Percentiles rank a stretch among this genome's conserved stretches.
phyloP scores from a whole-genome alignment of 2,329 filamentous ascomycete species.

The Penicillium hesseltinei region DNA sequence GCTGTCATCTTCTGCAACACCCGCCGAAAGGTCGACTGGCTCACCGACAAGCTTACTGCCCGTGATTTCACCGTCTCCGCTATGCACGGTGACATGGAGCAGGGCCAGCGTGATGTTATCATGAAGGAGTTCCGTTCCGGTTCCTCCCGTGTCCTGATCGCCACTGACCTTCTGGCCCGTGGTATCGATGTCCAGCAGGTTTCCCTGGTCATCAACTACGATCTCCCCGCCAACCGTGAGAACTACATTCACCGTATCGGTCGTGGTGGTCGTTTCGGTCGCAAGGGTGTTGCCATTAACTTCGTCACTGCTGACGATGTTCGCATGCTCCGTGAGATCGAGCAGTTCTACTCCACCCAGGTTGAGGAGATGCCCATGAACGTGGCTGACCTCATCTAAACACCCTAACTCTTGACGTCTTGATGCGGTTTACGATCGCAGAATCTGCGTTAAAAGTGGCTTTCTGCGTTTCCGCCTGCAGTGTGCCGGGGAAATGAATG shows the following conservation, averaged over 20 bases:
- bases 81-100: conserved; percentile 99
- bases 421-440: conserved; percentile 41
- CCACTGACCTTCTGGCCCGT: conserved; percentile 95
- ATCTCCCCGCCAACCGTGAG: conserved; percentile 95
- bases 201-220: conserved; percentile 97
- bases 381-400: conserved; percentile 58
- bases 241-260: conserved; percentile 99
- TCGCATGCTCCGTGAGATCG: conserved; percentile 93
- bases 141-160: conserved; percentile 93
- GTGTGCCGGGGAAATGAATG: conserved; percentile 13
- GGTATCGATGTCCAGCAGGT: conserved; percentile 99
- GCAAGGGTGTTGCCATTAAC: conserved; percentile 99
- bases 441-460: conserved; percentile 42
- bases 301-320: conserved; percentile 99
- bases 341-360: conserved; percentile 93
- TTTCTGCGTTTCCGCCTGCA: conserved; percentile 37
- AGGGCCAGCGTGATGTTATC: conserved; percentile 96
- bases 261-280: conserved; percentile 88
- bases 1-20: conserved; percentile 99
- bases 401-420: conserved; percentile 31
- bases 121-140: conserved; percentile 99
- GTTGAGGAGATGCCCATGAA: conserved; percentile 99
- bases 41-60: conserved; percentile 98
- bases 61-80: conserved; percentile 97
- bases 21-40: conserved; percentile 96